phyloP scores from a whole-genome alignment of 257 asterid genomes.

The Solanum paucissectum region DNA sequence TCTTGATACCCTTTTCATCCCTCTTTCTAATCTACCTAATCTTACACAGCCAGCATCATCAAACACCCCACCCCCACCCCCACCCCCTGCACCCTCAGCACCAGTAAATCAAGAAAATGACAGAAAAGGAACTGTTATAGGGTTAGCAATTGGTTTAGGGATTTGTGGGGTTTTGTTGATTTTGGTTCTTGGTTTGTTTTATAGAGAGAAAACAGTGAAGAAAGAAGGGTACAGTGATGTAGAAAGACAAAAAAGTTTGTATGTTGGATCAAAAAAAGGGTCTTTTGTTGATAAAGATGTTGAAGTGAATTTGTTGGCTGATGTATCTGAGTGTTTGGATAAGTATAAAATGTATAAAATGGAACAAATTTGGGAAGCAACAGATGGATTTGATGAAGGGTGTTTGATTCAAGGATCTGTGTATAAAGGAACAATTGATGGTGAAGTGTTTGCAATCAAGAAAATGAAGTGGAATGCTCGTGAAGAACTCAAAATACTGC shows the following conservation, averaged over 20 bases:
- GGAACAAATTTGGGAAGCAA: slow-evolving; percentile 60
- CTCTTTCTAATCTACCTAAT: slow-evolving; percentile 53
- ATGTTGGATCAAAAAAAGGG: slow-evolving; percentile 14
- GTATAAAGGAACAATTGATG: slow-evolving; percentile 59
- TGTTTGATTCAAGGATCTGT: slow-evolving; percentile 76
- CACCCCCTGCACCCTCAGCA: neutral
- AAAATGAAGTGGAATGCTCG: slow-evolving; percentile 98
- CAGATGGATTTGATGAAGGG: slow-evolving; percentile 58
- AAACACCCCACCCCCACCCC: slow-evolving; percentile 2
- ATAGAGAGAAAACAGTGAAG: slow-evolving; percentile 30
- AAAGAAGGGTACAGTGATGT: slow-evolving; percentile 21
- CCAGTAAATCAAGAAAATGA: neutral
- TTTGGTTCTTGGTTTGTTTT: slow-evolving; percentile 25
- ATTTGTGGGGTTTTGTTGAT: slow-evolving; percentile 33
- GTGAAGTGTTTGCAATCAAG: slow-evolving; percentile 80
- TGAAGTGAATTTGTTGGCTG: slow-evolving; percentile 65
- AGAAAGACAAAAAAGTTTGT: slow-evolving; percentile 19
- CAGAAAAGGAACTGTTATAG: slow-evolving; percentile 41
- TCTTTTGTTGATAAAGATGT: slow-evolving; percentile 25
- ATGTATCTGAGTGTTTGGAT: slow-evolving; percentile 86
- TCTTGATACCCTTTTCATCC: slow-evolving; percentile 53
- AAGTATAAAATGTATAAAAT: slow-evolving; percentile 72
- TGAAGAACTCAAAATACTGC: slow-evolving; percentile 90
- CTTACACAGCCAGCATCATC: slow-evolving; percentile 38
- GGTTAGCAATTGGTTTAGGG: slow-evolving; percentile 60